phyloP scores from a whole-genome alignment of 345 rosid species.

The Moricandia moricandioides region DNA sequence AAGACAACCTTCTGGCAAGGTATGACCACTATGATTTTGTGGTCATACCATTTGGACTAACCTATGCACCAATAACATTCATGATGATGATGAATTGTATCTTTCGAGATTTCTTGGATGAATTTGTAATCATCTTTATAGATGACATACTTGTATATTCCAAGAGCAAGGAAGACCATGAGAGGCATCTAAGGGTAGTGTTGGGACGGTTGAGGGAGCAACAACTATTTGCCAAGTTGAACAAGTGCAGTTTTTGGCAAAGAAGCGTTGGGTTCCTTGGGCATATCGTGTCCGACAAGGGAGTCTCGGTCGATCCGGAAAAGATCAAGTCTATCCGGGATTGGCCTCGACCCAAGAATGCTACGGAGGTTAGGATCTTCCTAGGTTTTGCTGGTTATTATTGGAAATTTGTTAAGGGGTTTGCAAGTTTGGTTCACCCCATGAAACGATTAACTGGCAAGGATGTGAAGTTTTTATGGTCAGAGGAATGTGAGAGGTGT shows the following conservation, averaged over 20 bases:
- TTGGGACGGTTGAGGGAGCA: not conserved
- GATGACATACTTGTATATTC: not conserved
- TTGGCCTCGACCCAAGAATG: not conserved
- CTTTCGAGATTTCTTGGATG: not conserved
- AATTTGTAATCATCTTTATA: not conserved
- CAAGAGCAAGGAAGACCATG: not conserved
- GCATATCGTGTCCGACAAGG: not conserved
- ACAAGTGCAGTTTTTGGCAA: not conserved
- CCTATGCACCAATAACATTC: not conserved
- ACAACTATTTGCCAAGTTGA: not conserved
- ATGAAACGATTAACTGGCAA: not conserved
- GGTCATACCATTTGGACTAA: not conserved
- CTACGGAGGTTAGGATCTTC: not conserved
- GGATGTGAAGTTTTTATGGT: not conserved
- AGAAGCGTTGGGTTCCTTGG: not conserved
- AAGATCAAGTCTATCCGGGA: not conserved
- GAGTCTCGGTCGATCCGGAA: not conserved
- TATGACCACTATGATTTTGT: not conserved
- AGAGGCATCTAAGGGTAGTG: not conserved
- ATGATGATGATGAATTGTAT: not conserved
- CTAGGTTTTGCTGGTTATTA: not conserved
- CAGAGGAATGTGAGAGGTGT: not conserved
- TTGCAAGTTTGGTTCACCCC: not conserved
- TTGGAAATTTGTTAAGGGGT: not conserved
- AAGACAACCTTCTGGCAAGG: not conserved